These are phyloP conservation scores for Ophiostoma sp. DNA, from an alignment of 2,329 filamentous ascomycete species.

Conservation along the genomic window DNA sequence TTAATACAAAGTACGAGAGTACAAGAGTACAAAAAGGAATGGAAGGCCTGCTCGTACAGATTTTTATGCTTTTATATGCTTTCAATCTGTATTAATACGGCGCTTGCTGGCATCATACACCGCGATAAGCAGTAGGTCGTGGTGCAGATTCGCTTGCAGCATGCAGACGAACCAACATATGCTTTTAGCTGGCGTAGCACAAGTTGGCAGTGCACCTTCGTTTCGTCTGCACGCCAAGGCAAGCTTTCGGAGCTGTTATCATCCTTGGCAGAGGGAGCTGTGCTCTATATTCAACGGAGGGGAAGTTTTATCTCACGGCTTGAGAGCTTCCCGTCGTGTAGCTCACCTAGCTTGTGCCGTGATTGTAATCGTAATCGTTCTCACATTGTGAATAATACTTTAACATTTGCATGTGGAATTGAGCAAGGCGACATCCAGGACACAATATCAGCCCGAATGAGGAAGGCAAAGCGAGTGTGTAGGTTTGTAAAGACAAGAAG, in stretches of 20 bases:
- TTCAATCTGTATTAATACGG: neutral
- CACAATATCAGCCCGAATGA: neutral
- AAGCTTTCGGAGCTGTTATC: constrained; percentile 3
- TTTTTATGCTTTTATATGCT: neutral
- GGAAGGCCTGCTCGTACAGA: neutral
- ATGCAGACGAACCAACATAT: neutral
- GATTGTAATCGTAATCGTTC: neutral
- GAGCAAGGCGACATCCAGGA: neutral
- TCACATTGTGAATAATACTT: no score
- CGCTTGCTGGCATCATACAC: neutral
- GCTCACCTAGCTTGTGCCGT: neutral
- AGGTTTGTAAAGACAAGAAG: neutral
- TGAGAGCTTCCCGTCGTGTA: neutral
- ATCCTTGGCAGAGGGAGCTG: neutral
- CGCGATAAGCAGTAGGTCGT: neutral
- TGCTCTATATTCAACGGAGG: neutral
- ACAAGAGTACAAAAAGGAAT: neutral
- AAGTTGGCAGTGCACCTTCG: neutral
- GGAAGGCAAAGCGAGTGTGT: neutral
- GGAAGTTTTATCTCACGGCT: neutral
- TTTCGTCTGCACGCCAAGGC: constrained; percentile 7
- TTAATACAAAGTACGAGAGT: neutral
- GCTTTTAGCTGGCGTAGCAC: neutral
- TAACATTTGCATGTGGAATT: neutral
- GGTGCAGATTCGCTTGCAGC: constrained; percentile 10